Base-by-base conservation (phyloP, 2,329 filamentous ascomycete genomes). In the Mariannaea elegans region DNA sequence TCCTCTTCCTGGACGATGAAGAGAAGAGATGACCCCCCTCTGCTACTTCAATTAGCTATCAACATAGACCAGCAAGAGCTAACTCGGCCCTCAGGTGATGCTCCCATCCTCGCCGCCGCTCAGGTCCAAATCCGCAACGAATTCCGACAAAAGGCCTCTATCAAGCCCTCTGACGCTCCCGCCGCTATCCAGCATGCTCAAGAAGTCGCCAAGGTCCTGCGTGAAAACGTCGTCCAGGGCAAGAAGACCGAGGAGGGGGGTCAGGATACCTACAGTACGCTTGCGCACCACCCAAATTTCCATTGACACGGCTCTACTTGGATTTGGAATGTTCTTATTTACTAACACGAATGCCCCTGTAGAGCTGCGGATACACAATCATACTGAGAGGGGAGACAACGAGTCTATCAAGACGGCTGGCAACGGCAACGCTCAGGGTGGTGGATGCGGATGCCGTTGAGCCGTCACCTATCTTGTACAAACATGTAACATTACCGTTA, bases 341-440 rank as follows among this genome's bases (percentile, higher is more conserved):
- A 46, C 34, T 56, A 56, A 60, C 61, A 27, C n/a, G 34, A 23
- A 44, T n/a, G 12, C 9, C 19, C 41, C 13, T 36, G 31, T 67
- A 97, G 93, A 90, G 73, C 80, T 98, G 57, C 85, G 90, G 50
- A 97, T 99, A 77, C 95, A 98, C 75, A 86, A 97, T 62, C 81
- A 97, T 65, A 99, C 90, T 27, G 94, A 99, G 77, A 84, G 92
- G 65, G 93, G 95, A 53, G 91, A 98, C 78, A 99, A 99, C 73
- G 93, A 97, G 69, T 92, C 90, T 31, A 87, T 97, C 71, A 96
- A 94, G 77, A 81, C 87, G 50, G 83, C 84, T 2, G 81, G 78
- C 60, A 75, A 62, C 2, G 72, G 71, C 36, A 59, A 58, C n/a
- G 46, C 62, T n/a, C 65, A 71, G 7, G 72, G 32, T 18, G 74